Evolutionary conservation across 2,329 filamentous ascomycete genomes (phyloP), one percentile per base, ranked within the genome.

Genomic region (Claviceps digitariae): DNA sequence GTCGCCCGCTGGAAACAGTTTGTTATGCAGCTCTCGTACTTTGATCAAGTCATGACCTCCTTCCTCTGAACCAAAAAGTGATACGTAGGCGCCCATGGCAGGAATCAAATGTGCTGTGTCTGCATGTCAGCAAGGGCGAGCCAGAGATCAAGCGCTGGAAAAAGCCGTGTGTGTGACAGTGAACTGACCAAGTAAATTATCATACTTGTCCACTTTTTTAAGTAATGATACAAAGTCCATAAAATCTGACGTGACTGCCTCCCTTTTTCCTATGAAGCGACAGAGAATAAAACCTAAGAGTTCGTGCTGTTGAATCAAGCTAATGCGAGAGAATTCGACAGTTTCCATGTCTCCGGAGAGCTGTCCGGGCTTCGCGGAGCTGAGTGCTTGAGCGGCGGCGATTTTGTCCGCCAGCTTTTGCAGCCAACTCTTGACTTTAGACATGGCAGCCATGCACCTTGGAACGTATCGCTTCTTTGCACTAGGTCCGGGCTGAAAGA

Each of bases 221-320:
- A 94, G 70, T 3, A 78, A 74, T 41, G 75, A 74, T 44, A 96
- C 69, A 43, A 97, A 79, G 6, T 79, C 72, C 45, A 82, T 76
- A 60, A 95, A 90, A 63, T 96, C 89, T 38, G 82, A 74, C 5
- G 80, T 70, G 46, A 78, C 79, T 2, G 83, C 84, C 60, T 86
- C 84, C 52, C 83, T 81, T 58, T 82, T 84, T 61, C 90, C 88
- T 56, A 95, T 79, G 52, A 93, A 79, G 56, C 86, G 83, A 56
- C 82, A 83, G 51, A 94, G 72, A 52, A 95, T 86, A n/a, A 89
- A 78, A 13, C 85, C 84, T 17, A 99, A 73, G 17, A 86, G 81
- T 65, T 98, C 91, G 64, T 98, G 94, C 67, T 98, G 91, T 62
- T 88, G 84, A 23, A 85, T 81, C 51, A 98, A 76, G 62, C 88